Conservation (phyloP, 306 rosid genomes). For the Hippophae tibetana region DNA sequence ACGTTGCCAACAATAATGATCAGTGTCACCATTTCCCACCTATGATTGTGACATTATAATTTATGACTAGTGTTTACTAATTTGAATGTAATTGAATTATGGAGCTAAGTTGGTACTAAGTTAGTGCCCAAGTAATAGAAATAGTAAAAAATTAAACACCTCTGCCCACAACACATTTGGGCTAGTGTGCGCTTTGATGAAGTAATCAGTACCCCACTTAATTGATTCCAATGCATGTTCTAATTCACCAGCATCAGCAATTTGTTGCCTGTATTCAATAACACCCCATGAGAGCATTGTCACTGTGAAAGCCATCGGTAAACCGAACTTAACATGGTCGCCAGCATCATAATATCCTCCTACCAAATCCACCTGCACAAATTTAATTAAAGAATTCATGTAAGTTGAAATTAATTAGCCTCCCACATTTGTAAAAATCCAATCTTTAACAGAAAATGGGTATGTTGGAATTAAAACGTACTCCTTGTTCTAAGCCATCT, state of each 20-base stretch:
- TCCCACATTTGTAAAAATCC: neutral
- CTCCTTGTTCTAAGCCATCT: constrained; percentile 92
- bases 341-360: constrained; percentile 99
- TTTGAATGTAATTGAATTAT: neutral
- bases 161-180: constrained; percentile 94
- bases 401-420: neutral
- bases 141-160: constrained; percentile 25
- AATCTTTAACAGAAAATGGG: constrained; percentile 1
- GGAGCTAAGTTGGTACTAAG: neutral
- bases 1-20: constrained; percentile 95
- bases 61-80: neutral
- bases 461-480: constrained; percentile 2
- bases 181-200: constrained; percentile 93
- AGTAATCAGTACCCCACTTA: constrained; percentile 96
- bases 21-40: constrained; percentile 99
- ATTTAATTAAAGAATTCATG: neutral
- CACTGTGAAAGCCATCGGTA: constrained; percentile 95
- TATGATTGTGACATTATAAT: constrained; percentile 4
- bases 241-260: constrained; percentile 65
- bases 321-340: constrained; percentile 92
- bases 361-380: constrained; percentile 72
- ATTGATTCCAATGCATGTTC: constrained; percentile 82
- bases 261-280: constrained; percentile 53
- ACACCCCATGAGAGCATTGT: constrained; percentile 96
- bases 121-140: neutral